Percentiles rank a stretch among this genome's conserved stretches.
phyloP scores from a whole-genome alignment of 108 stramenopile genomes.

The Cyclotella sp. region DNA sequence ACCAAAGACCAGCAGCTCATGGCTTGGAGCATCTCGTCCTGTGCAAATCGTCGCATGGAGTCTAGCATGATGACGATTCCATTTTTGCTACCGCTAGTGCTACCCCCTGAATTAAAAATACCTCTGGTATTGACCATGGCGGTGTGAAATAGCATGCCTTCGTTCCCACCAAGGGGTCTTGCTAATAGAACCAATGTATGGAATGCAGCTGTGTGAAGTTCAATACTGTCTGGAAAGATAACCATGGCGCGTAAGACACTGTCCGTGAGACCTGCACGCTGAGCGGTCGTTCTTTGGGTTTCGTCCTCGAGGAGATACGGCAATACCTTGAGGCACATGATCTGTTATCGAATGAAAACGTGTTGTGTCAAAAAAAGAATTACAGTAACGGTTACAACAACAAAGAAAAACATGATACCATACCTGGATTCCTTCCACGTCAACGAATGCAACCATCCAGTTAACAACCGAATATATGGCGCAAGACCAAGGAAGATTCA shows the following conservation, averaged over 20 bases:
- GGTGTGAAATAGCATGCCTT: constrained; percentile 91
- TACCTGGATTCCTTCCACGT: constrained; percentile 86
- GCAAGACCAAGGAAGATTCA: constrained; percentile 83
- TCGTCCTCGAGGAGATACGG: constrained; percentile 82
- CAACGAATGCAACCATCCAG: constrained; percentile 87
- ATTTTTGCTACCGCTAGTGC: constrained; percentile 53
- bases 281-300: constrained; percentile 73
- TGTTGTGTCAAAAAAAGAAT: background rate
- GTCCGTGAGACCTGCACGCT: constrained; percentile 79
- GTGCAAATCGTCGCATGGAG: constrained; percentile 81
- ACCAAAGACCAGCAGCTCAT: constrained; percentile 96
- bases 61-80: constrained; percentile 91
- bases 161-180: constrained; percentile 89
- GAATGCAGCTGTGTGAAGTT: constrained; percentile 85
- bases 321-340: constrained; percentile 81
- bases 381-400: background rate
- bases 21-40: constrained; percentile 83
- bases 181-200: constrained; percentile 93
- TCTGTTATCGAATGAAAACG: constrained; percentile 28
- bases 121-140: constrained; percentile 78
- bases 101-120: constrained; percentile 60
- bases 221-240: constrained; percentile 75
- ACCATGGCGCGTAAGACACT: constrained; percentile 87
- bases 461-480: constrained; percentile 89
- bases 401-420: background rate